A percentile compares a stretch with the other conserved stretches of the same genome.
Conservation (phyloP, 1,139 yeast genomes). For the Barnettozyma hawaiiensis region DNA sequence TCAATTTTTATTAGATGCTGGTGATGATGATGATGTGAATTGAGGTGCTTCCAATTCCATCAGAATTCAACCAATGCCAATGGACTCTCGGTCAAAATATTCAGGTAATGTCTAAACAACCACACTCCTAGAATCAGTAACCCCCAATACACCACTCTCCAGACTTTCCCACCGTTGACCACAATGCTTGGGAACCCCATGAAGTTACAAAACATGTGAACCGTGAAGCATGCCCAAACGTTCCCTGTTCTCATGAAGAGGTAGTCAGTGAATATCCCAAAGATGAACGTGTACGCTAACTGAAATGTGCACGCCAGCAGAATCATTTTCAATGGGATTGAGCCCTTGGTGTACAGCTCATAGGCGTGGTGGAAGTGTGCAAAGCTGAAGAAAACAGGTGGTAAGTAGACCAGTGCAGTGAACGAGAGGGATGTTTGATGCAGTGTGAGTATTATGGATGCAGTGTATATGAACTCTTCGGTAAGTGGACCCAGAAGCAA, state of each 20-base stretch:
- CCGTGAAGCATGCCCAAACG: conserved; percentile 56
- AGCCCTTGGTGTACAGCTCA: conserved; percentile 39
- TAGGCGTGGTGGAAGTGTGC: conserved; percentile 88
- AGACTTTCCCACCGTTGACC: conserved; percentile 23
- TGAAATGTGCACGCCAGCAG: conserved; percentile 49
- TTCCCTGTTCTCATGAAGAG: conserved; percentile 49
- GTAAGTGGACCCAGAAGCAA: conserved; percentile 77
- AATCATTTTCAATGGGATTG: conserved; percentile 30
- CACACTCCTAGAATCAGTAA: conserved; percentile 41
- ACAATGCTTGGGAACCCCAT: conserved; percentile 65
- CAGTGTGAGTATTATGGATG: conserved; percentile 46
- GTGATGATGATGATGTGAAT: too few species aligned
- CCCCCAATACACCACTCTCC: conserved; percentile 35
- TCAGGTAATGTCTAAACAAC: conserved; percentile 30
- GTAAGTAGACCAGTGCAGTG: conserved; percentile 32
- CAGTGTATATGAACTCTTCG: conserved; percentile 79
- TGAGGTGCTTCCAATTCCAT: background rate
- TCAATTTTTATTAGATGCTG: too few species aligned
- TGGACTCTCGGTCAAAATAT: conserved; percentile 22
- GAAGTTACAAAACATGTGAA: conserved; percentile 72
- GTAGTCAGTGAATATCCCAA: conserved; percentile 71
- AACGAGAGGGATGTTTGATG: conserved; percentile 29
- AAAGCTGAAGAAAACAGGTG: conserved; percentile 79
- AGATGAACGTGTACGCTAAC: conserved; percentile 64
- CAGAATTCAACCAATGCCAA: conserved; percentile 4